phyloP scores from a whole-genome alignment of 352 stramenopile genomes.

The Pythium dissimile region DNA sequence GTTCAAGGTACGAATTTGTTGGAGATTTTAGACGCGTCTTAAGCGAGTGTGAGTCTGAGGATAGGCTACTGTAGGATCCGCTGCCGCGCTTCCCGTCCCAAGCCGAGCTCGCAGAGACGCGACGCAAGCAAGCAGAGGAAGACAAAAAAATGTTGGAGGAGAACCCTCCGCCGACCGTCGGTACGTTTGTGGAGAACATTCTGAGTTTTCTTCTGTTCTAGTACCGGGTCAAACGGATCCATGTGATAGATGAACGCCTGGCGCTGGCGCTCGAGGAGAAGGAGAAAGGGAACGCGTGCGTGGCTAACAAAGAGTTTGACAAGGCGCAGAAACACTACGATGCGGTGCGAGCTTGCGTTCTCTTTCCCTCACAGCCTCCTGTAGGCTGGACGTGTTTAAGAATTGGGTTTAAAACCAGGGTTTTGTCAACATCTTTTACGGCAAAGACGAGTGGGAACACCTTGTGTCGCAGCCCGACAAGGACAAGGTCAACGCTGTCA shows the following conservation, averaged over 20 bases:
- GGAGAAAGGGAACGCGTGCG: slow-evolving; percentile 71
- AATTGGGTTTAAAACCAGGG: slow-evolving; percentile 30
- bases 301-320: slow-evolving; percentile 67
- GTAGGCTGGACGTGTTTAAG: slow-evolving; percentile 2
- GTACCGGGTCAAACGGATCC: too few species aligned
- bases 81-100: slow-evolving; percentile 80
- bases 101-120: slow-evolving; percentile 77
- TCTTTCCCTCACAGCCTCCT: background rate
- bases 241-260: slow-evolving; percentile 65
- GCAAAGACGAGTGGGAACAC: slow-evolving; percentile 84
- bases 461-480: slow-evolving; percentile 70
- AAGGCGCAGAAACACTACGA: slow-evolving; percentile 84
- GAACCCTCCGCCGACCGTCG: slow-evolving; percentile 75
- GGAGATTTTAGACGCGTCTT: too few species aligned
- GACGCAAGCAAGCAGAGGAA: slow-evolving; percentile 78
- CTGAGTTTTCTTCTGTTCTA: too few species aligned
- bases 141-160: slow-evolving; percentile 83
- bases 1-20: slow-evolving; percentile 58
- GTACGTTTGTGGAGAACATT: too few species aligned
- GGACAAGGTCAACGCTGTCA: slow-evolving; percentile 75
- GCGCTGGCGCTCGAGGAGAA: slow-evolving; percentile 67
- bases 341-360: slow-evolving; percentile 35
- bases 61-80: slow-evolving; percentile 30
- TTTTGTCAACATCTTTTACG: slow-evolving; percentile 86
- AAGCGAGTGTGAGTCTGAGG: background rate